Base-by-base conservation (phyloP, 495 filamentous ascomycete genomes). In the Rusavskia elegans region DNA sequence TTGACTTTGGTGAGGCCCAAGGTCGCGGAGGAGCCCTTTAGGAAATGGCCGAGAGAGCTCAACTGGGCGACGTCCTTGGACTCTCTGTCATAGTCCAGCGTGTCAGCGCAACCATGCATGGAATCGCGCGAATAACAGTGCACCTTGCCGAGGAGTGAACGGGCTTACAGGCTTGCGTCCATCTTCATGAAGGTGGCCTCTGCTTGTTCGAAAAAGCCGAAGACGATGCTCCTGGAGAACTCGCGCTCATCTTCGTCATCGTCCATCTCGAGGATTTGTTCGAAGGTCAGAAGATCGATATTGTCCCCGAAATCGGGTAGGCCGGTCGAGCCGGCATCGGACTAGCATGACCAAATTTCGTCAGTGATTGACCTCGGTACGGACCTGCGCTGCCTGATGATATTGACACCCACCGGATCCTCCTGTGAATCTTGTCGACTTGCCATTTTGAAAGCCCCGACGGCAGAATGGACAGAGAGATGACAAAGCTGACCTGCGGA, bases 1-100 rank as follows among this genome's bases (percentile, higher is more conserved):
- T 87, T 87, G 61, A 98, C 84, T 68, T 94, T 93, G 59, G 72
- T 85, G 38, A 98, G 77, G 21, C 92, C 92, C 48, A 98, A 79
- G 7, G 93, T 97, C 19, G 92, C 92, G 10, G 90, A 95, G n/a
- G 90, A 96, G 38, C 92, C 92, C 68, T 98, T 98, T 50, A 98
- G 72, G 71, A 95, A 98, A 68, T 98, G 92, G 23, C 92, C 92
- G 25, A 94, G 79, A 16, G 71, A 72, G 17, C 89, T 95, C 16
- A 98, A 80, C 51, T 79, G 69, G 3, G 64, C 64, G 37, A 96
- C 80, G 53, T 94, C 73, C 54, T 71, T 69, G 11, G 72, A 59
- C 55, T 75, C 62, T 36, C 90, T 96, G 27, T 30, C 41, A 45
- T 30, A 50, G 36, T 45, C 46, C 35, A 45, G 46, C 36, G 39